Conservation (phyloP, 345 rosid species). For the Combretum micranthum region DNA sequence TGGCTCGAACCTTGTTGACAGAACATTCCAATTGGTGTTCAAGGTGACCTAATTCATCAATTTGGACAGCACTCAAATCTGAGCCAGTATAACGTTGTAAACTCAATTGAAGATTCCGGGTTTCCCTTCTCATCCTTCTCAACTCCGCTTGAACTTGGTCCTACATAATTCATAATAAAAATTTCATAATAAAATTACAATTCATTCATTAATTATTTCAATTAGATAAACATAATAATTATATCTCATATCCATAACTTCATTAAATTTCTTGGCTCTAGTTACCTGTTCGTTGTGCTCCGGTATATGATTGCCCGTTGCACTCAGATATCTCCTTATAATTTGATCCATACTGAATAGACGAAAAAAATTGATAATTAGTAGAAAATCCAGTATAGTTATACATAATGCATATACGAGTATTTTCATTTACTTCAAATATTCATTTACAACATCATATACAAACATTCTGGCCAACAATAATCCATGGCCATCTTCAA, state of each 20-base stretch:
- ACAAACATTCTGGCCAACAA: too few relatives aligned
- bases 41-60: conserved; percentile 18
- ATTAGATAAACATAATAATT: too few relatives aligned
- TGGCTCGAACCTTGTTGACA: conserved; percentile 26
- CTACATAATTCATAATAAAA: conserved; percentile 2
- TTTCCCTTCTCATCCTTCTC: conserved; percentile 21
- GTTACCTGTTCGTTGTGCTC: conserved; percentile 14
- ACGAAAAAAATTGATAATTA: background rate
- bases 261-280: too few relatives aligned
- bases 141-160: conserved; percentile 17
- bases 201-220: background rate
- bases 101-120: conserved; percentile 24
- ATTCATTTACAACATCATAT: too few relatives aligned
- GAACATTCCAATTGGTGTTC: conserved; percentile 26
- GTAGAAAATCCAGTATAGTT: background rate
- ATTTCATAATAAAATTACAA: background rate
- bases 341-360: conserved; percentile 25
- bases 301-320: conserved; percentile 17
- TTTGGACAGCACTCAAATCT: conserved; percentile 17
- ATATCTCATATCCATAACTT: background rate
- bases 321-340: conserved; percentile 16
- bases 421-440: too few relatives aligned
- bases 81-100: conserved; percentile 22
- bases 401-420: too few relatives aligned
- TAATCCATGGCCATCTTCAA: too few relatives aligned